Evolutionary conservation across 345 rosid genomes (phyloP), one percentile per base, ranked within the genome.

Genomic region (Reutealis trisperma): DNA sequence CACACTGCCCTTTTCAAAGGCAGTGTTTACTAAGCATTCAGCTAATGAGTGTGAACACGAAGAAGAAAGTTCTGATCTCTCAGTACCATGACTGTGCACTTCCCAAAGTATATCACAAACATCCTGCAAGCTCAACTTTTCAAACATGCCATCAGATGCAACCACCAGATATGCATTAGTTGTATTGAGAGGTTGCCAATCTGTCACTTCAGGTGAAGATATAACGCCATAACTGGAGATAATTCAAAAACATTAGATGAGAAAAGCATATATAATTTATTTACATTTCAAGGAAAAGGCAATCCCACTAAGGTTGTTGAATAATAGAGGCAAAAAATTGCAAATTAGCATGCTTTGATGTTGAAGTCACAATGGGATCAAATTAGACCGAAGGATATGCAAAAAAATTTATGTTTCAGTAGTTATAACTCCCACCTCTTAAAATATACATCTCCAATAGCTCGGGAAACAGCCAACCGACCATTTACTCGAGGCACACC

Each of bases 71-170:
- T 84, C 87, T 15, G 86, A 79, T 61, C 84, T 78, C 66, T 75
- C 65, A 30, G 79, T 77, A 67, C 83, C 89, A 71, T 81, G 83
- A 32, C 78, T 72, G 30, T 83, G 85, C 60, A 80, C 88, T 81
- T 90, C 94, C 92, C 90, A 85, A 41, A 94, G 77, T 83, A 89
- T 70, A 87, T 94, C 95, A 73, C 98, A 93, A 62, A 89, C 97
- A 44, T 91, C 94, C 77, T 91, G 94, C 79, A 87, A 79, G 79
- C 88, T 84, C 86, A 90, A 72, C 79, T 88, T 90, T 83, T 93
- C 98, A 84, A 94, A 93, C 79, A 94, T 77, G 63, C 98, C 98
- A 89, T 94, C 98, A n/a, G 98, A 87, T 78, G 97, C 97, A 82
- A 86, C 97, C 70, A 94, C 94, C 83, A 94, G 83, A 84, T 89